Evolutionary conservation across 148 eudicot species (phyloP).

Genomic region (Cornus florida): DNA sequence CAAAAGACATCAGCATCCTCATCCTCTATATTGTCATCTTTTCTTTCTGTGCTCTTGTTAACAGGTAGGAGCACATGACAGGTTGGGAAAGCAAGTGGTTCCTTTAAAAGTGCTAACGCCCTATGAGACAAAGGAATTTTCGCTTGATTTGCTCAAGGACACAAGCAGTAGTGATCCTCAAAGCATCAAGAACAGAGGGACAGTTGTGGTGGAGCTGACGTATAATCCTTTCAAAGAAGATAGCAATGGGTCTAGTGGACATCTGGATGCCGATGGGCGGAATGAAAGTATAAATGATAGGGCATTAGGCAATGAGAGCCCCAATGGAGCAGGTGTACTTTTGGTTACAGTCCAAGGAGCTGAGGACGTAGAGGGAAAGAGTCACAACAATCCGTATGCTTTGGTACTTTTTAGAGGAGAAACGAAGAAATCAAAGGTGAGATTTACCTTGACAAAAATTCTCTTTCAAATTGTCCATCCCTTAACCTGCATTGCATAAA

Average conservation of each 20-base stretch:
- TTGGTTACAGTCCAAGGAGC: conserved; percentile 68
- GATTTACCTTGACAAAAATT: neutral
- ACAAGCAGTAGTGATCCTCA: conserved; percentile 39
- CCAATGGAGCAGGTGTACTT: conserved; percentile 72
- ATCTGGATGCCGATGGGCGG: conserved; percentile 14
- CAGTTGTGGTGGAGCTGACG: conserved; percentile 57
- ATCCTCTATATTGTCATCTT: no score
- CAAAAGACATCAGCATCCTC: no score
- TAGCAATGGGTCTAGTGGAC: conserved; percentile 34
- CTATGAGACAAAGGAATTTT: conserved; percentile 48
- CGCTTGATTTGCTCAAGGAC: conserved; percentile 70
- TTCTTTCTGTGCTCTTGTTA: neutral
- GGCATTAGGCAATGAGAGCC: conserved; percentile 25
- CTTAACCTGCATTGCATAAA: neutral
- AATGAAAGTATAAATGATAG: conserved; percentile 30
- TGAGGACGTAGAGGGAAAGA: conserved; percentile 69
- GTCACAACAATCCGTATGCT: conserved; percentile 73
- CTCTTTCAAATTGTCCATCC: neutral
- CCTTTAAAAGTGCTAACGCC: conserved; percentile 64
- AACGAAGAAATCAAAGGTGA: conserved; percentile 72
- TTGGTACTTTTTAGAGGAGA: conserved; percentile 68
- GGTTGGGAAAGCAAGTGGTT: conserved; percentile 64
- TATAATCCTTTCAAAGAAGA: conserved; percentile 71
- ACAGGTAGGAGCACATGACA: conserved; percentile 84
- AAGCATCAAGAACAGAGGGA: conserved; percentile 65